Conservation (phyloP, 257 asterid species). For the Ocimum tenuiflorum region DNA sequence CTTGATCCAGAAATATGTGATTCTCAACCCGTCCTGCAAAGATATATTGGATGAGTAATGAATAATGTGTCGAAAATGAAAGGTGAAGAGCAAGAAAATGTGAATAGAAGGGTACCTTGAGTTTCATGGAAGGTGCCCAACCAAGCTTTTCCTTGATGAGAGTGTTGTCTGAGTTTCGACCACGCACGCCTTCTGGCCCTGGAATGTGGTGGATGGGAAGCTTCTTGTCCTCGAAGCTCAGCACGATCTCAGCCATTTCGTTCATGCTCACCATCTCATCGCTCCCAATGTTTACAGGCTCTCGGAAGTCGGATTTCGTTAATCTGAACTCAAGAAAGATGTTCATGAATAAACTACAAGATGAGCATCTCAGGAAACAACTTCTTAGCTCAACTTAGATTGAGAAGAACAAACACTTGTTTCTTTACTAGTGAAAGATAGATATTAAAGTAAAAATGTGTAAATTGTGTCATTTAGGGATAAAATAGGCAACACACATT, state of each 20-base stretch:
- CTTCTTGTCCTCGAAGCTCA: conserved; percentile 64
- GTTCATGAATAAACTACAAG: not conserved
- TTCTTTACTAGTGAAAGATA: no score
- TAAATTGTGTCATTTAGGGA: no score
- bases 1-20: conserved; percentile 90
- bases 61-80: not conserved
- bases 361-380: not conserved
- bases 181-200: conserved; percentile 84
- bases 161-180: conserved; percentile 78
- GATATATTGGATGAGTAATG: not conserved
- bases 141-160: conserved; percentile 81
- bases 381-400: not conserved
- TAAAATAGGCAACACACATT: no score
- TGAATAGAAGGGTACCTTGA: conserved; percentile 37
- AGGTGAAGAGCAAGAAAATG: not conserved
- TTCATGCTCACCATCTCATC: conserved; percentile 98
- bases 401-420: not conserved
- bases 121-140: conserved; percentile 87
- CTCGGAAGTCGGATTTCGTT: conserved; percentile 83
- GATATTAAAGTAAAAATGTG: no score
- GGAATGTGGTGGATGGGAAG: conserved; percentile 82
- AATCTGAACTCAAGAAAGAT: conserved; percentile 35
- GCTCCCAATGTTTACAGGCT: conserved; percentile 88
- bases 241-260: conserved; percentile 88
- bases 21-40: conserved; percentile 74